Conservation (phyloP, 2,329 filamentous ascomycete genomes). For the Sporothrix dimorphospora region DNA sequence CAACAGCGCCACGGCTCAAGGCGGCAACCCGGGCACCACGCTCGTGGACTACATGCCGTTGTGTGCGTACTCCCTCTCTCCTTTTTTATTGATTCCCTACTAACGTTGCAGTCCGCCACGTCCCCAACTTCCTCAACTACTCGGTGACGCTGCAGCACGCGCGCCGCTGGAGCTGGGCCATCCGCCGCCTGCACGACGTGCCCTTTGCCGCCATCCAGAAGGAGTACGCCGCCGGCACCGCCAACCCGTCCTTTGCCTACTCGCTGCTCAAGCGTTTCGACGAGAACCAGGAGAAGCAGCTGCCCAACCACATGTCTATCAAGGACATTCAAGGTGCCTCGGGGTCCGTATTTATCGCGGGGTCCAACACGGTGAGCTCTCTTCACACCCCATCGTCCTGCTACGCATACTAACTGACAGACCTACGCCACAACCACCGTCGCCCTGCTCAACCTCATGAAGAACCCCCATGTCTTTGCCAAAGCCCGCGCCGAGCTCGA, state of each 20-base stretch:
- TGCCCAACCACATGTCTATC: conserved; percentile 42
- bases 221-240: conserved; percentile 42
- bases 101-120: conserved; percentile 39
- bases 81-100: background rate
- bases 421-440: conserved; percentile 46
- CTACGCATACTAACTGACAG: background rate
- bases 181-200: conserved; percentile 48
- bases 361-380: conserved; percentile 44
- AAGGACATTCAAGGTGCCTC: conserved; percentile 55
- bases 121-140: conserved; percentile 40
- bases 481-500: conserved; percentile 55
- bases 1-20: conserved; percentile 37
- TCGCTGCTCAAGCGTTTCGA: conserved; percentile 39
- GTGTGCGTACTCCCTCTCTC: background rate
- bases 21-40: conserved; percentile 41
- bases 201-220: conserved; percentile 44
- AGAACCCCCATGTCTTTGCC: conserved; percentile 49
- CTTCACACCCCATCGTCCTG: background rate
- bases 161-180: conserved; percentile 40
- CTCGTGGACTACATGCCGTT: conserved; percentile 53
- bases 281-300: conserved; percentile 38
- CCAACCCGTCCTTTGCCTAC: conserved; percentile 40
- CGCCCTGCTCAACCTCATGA: conserved; percentile 45
- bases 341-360: conserved; percentile 52
- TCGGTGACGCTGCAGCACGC: conserved; percentile 35